phyloP scores from a whole-genome alignment of 2,329 filamentous ascomycete species.

The Ophiocordyceps sinensis region DNA sequence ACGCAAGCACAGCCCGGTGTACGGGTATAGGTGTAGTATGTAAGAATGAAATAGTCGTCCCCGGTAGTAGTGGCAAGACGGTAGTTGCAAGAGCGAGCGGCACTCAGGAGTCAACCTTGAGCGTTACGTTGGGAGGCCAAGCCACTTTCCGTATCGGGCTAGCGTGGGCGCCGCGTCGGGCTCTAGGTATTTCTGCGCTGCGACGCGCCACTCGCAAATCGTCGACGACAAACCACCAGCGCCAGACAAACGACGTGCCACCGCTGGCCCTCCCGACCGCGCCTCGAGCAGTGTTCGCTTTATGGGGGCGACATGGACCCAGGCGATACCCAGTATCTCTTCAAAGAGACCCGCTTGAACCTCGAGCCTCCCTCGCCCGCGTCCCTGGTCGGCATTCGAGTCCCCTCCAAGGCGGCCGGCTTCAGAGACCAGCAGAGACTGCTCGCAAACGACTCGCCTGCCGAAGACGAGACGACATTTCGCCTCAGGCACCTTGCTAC shows the following conservation, averaged over 20 bases:
- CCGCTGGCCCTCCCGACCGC: slow-evolving; percentile 2
- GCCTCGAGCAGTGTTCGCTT: slow-evolving; percentile 10
- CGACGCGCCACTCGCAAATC: slow-evolving; percentile 8
- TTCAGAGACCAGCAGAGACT: slow-evolving; percentile 26
- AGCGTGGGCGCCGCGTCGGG: slow-evolving; percentile 9
- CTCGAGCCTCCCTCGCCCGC: slow-evolving; percentile 58
- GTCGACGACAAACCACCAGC: slow-evolving; percentile 3
- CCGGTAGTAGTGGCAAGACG: too few relatives aligned
- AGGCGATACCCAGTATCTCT: slow-evolving; percentile 50
- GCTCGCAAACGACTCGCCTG: slow-evolving; percentile 13
- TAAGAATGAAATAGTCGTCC: too few relatives aligned
- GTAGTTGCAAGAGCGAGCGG: too few relatives aligned
- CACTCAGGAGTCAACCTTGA: too few relatives aligned
- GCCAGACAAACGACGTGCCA: slow-evolving; percentile 5
- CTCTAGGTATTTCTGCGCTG: neutral
- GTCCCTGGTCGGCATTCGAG: slow-evolving; percentile 56
- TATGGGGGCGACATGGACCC: slow-evolving; percentile 58
- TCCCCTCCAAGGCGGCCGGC: slow-evolving; percentile 39
- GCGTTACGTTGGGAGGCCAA: too few relatives aligned
- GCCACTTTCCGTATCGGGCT: slow-evolving; percentile 22
- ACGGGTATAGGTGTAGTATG: too few relatives aligned
- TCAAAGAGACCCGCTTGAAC: slow-evolving; percentile 77
- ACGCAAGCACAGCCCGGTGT: too few relatives aligned
- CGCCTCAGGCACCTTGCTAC: slow-evolving; percentile 58
- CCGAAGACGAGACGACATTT: slow-evolving; percentile 62